Conservation (phyloP, 2,329 filamentous ascomycete species). For the Diaporthe ilicicola region DNA sequence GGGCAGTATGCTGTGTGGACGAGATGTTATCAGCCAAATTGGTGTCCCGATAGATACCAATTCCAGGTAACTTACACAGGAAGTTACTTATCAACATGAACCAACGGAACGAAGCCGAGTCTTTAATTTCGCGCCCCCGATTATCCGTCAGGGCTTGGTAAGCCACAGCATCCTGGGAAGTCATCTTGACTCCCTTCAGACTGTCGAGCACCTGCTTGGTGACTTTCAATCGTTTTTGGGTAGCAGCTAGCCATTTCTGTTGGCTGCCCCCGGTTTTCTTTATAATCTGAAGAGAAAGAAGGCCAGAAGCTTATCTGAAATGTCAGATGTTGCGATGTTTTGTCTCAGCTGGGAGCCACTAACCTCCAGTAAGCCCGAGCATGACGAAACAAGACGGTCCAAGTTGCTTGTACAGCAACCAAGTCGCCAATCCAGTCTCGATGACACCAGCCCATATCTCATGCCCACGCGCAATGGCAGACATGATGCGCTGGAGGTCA, state of each 20-base stretch:
- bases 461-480: slow-evolving; percentile 29
- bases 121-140: neutral
- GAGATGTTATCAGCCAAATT: neutral
- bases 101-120: slow-evolving; percentile 6
- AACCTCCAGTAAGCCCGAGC: slow-evolving; percentile 32
- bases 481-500: slow-evolving; percentile 34
- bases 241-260: slow-evolving; percentile 33
- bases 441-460: slow-evolving; percentile 34
- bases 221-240: slow-evolving; percentile 30
- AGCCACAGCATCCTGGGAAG: slow-evolving; percentile 3
- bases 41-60: neutral
- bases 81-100: slow-evolving; percentile 1
- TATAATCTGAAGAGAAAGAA: neutral
- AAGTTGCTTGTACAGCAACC: slow-evolving; percentile 34
- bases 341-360: neutral
- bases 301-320: neutral
- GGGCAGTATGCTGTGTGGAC: slow-evolving; percentile 32
- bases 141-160: neutral
- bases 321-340: neutral
- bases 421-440: slow-evolving; percentile 32
- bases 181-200: slow-evolving; percentile 37
- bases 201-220: slow-evolving; percentile 37
- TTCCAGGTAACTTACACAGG: neutral
- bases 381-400: slow-evolving; percentile 34
- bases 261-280: slow-evolving; percentile 14